phyloP scores from a whole-genome alignment of 2,329 filamentous ascomycete species.

The Fusarium circinatum region DNA sequence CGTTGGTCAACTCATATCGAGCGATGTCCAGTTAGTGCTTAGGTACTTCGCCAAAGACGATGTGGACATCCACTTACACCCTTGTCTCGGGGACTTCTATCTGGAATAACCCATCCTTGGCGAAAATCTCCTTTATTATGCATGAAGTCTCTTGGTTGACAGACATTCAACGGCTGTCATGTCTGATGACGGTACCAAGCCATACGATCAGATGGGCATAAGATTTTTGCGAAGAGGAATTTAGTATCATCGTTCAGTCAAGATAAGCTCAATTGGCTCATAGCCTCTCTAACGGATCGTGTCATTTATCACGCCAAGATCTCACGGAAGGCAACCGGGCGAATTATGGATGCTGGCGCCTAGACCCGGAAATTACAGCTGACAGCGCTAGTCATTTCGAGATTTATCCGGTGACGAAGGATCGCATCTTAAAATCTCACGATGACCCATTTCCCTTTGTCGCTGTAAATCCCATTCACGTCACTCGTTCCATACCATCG shows the following conservation, averaged over 20 bases:
- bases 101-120: background rate
- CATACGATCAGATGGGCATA: accelerated
- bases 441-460: background rate
- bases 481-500: background rate
- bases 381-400: background rate
- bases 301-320: background rate
- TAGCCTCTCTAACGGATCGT: no score
- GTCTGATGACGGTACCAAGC: background rate
- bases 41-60: accelerated
- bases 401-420: background rate
- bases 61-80: background rate
- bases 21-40: accelerated
- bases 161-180: background rate
- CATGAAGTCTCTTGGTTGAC: no score
- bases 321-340: background rate
- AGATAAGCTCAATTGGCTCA: background rate
- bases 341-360: background rate
- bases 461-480: background rate
- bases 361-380: background rate
- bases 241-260: accelerated
- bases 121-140: background rate
- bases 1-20: accelerated
- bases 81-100: background rate
- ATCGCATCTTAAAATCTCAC: background rate
- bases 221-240: accelerated